Conservation (phyloP, 1,284 basidiomycete genomes). For the Amylostereum areolatum region DNA sequence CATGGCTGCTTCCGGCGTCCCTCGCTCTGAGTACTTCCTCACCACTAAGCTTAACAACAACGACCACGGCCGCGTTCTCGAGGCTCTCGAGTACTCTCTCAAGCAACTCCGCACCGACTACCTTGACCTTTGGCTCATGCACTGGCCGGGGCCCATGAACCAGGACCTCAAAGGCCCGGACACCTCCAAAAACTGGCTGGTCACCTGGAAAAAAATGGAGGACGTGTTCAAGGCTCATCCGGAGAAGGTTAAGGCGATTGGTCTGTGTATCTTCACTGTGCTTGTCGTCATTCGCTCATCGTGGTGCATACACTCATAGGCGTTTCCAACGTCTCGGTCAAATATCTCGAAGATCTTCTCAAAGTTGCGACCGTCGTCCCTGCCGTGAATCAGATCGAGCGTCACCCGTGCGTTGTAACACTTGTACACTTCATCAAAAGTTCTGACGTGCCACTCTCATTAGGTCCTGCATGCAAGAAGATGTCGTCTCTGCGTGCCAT, state of each 20-base stretch:
- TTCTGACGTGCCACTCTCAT: background rate
- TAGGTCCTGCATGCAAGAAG: slow-evolving; percentile 58
- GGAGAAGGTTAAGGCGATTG: slow-evolving; percentile 70
- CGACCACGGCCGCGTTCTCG: slow-evolving; percentile 56
- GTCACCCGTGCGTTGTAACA: slow-evolving; percentile 53
- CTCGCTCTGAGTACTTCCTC: slow-evolving; percentile 63
- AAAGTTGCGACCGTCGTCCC: slow-evolving; percentile 58
- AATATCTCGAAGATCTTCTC: slow-evolving; percentile 55
- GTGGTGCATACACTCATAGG: slow-evolving; percentile 26
- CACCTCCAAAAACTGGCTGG: slow-evolving; percentile 53
- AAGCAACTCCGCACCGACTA: slow-evolving; percentile 67
- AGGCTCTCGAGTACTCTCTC: slow-evolving; percentile 69
- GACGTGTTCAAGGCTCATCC: slow-evolving; percentile 56
- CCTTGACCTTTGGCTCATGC: slow-evolving; percentile 61
- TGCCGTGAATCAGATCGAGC: slow-evolving; percentile 79
- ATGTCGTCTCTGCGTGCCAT: slow-evolving; percentile 55
- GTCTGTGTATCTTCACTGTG: slow-evolving; percentile 23
- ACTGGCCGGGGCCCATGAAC: slow-evolving; percentile 69
- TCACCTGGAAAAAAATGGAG: slow-evolving; percentile 81
- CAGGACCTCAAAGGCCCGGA: slow-evolving; percentile 38
- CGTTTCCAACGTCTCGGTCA: slow-evolving; percentile 66
- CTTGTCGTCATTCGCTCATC: background rate
- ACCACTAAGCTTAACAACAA: slow-evolving; percentile 76
- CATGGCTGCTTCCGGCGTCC: slow-evolving; percentile 67
- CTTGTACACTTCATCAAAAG: background rate